Conservation (phyloP, 2,329 filamentous ascomycete genomes). For the Apiospora aurea region DNA sequence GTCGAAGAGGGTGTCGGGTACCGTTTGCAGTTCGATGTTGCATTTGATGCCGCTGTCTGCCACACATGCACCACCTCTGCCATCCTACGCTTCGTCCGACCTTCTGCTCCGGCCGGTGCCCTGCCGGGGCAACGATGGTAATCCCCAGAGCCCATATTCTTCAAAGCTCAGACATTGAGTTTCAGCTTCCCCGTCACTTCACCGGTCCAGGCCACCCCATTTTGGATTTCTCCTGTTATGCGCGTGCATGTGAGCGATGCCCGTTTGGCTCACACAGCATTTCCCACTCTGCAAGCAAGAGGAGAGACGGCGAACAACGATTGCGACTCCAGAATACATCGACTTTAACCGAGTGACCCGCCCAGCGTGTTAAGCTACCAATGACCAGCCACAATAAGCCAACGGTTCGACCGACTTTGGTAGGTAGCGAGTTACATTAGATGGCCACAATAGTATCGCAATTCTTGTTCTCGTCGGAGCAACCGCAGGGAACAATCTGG, state of each 20-base stretch:
- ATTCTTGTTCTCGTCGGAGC: not conserved
- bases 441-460: not conserved
- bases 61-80: not conserved
- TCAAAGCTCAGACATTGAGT: slow-evolving; percentile 13
- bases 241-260: not conserved
- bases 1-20: no score
- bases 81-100: not conserved
- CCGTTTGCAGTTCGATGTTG: not conserved
- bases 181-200: slow-evolving; percentile 17
- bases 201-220: not conserved
- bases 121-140: not conserved
- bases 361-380: not conserved
- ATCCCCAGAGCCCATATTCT: not conserved
- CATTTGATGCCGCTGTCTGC: not conserved
- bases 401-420: not conserved
- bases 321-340: slow-evolving; percentile 1
- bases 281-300: not conserved
- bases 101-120: not conserved
- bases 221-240: not conserved
- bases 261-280: slow-evolving; percentile 6
- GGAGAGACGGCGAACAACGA: not conserved
- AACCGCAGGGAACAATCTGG: not conserved
- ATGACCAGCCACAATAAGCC: not conserved
- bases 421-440: not conserved
- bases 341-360: slow-evolving; percentile 9